Conservation (phyloP, 495 filamentous ascomycete genomes). For the Hapsidospora chrysogenum region DNA sequence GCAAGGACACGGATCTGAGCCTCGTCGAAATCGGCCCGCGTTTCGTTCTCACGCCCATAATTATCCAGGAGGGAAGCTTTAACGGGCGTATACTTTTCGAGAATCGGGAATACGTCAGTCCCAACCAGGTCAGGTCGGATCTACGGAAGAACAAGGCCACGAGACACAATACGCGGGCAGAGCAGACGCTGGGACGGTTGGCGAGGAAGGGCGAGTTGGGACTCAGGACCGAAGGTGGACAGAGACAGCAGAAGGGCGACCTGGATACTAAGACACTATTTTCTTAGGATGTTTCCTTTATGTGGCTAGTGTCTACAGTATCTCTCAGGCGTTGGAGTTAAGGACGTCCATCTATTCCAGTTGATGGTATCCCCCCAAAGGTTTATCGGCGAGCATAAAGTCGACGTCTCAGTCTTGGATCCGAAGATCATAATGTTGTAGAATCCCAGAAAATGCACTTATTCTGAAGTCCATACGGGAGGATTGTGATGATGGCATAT, state of each 20-base stretch:
- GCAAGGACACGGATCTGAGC: constrained; percentile 51
- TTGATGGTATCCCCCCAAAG: too few relatives aligned
- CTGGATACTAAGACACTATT: constrained; percentile 74
- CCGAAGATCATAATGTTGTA: too few relatives aligned
- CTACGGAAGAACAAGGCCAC: constrained; percentile 56
- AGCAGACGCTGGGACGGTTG: constrained; percentile 52
- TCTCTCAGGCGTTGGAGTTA: too few relatives aligned
- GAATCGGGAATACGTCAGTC: constrained; percentile 95
- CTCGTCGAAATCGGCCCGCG: constrained; percentile 90
- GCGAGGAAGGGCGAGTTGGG: constrained; percentile 63
- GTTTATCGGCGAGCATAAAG: too few relatives aligned
- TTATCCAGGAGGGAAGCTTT: constrained; percentile 81
- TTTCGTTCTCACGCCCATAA: constrained; percentile 88
- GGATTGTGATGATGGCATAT: too few relatives aligned
- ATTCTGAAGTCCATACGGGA: too few relatives aligned
- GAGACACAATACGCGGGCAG: constrained; percentile 54
- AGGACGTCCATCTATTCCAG: too few relatives aligned
- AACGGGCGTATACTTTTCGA: constrained; percentile 96
- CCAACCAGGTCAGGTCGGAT: constrained; percentile 82
- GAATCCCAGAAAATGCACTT: too few relatives aligned
- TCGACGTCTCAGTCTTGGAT: too few relatives aligned
- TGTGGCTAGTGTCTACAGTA: too few relatives aligned
- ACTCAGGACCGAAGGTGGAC: constrained; percentile 45
- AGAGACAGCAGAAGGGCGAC: constrained; percentile 42
- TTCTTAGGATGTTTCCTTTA: too few relatives aligned